Conservation (phyloP, 495 filamentous ascomycete genomes). For the Elaphomyces granulatus region DNA sequence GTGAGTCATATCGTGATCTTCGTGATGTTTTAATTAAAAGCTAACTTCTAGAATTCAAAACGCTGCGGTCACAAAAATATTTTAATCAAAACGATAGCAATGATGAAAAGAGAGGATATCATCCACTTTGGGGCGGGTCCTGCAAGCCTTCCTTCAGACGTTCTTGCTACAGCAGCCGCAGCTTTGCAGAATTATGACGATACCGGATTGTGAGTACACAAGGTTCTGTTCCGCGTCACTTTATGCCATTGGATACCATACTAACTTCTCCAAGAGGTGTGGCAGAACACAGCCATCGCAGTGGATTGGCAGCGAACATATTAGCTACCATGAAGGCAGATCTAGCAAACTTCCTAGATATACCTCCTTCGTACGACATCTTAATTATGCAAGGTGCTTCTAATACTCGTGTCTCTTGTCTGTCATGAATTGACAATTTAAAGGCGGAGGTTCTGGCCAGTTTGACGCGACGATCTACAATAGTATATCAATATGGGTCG, state of each 20-base stretch:
- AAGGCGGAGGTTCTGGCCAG: constrained; percentile 58
- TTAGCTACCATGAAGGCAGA: constrained; percentile 50
- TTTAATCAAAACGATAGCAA: too few species aligned
- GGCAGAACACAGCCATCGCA: constrained; percentile 82
- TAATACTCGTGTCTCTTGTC: not conserved
- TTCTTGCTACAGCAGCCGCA: constrained; percentile 1
- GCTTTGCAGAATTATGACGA: too few species aligned
- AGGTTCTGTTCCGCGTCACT: too few species aligned
- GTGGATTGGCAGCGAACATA: constrained; percentile 55
- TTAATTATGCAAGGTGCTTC: constrained; percentile 56
- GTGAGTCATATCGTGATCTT: too few species aligned
- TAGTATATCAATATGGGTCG: constrained; percentile 67
- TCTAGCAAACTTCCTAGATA: constrained; percentile 51
- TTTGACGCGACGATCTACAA: constrained; percentile 75
- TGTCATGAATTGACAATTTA: not conserved
- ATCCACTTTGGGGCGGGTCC: constrained; percentile 80
- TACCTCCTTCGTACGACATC: constrained; percentile 63
- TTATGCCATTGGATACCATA: too few species aligned
- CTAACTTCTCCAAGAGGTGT: constrained; percentile 18
- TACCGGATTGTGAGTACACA: too few species aligned
- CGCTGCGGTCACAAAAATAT: too few species aligned
- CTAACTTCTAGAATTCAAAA: too few species aligned
- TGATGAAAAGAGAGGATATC: constrained; percentile 42
- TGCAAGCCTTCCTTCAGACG: constrained; percentile 47
- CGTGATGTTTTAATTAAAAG: too few species aligned